Evolutionary conservation across 305 asterid genomes (phyloP).

Genomic region (Ajuga reptans): DNA sequence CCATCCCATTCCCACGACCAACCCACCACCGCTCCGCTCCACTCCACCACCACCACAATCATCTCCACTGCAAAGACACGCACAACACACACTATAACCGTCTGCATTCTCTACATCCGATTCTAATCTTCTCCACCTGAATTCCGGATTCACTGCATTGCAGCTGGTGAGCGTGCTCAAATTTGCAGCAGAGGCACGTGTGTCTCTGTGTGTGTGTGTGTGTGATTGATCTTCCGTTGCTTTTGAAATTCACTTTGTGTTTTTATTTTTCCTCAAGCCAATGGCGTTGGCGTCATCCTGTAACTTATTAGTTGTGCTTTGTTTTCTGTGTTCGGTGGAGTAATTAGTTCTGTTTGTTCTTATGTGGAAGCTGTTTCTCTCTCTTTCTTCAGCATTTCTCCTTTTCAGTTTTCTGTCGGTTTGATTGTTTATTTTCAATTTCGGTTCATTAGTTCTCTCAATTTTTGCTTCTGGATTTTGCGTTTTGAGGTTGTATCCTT

Average conservation of each 20-base stretch:
- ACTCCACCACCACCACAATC: slow-evolving; percentile 1
- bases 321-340: slow-evolving; percentile 31
- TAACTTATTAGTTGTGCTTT: slow-evolving; percentile 17
- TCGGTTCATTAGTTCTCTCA: background rate
- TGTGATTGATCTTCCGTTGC: slow-evolving; percentile 21
- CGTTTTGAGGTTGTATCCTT: slow-evolving; percentile 7
- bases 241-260: background rate
- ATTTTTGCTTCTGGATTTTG: slow-evolving; percentile 13
- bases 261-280: background rate
- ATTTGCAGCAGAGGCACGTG: slow-evolving; percentile 14
- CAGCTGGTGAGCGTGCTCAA: slow-evolving; percentile 15
- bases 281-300: slow-evolving; percentile 23
- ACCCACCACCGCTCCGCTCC: slow-evolving; percentile 18
- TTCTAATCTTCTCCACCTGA: slow-evolving; percentile 12
- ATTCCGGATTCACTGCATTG: slow-evolving; percentile 24
- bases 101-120: slow-evolving; percentile 21
- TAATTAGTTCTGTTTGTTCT: slow-evolving; percentile 20
- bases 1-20: slow-evolving; percentile 1
- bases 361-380: slow-evolving; percentile 25
- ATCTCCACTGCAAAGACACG: slow-evolving; percentile 14
- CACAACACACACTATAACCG: slow-evolving; percentile 10
- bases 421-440: background rate
- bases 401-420: background rate
- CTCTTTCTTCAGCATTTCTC: slow-evolving; percentile 19
- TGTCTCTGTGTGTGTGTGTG: background rate